These are phyloP conservation scores for Eleusine coracana DNA, from an alignment of 176 grass and related monocot species.

Conservation along the genomic window DNA sequence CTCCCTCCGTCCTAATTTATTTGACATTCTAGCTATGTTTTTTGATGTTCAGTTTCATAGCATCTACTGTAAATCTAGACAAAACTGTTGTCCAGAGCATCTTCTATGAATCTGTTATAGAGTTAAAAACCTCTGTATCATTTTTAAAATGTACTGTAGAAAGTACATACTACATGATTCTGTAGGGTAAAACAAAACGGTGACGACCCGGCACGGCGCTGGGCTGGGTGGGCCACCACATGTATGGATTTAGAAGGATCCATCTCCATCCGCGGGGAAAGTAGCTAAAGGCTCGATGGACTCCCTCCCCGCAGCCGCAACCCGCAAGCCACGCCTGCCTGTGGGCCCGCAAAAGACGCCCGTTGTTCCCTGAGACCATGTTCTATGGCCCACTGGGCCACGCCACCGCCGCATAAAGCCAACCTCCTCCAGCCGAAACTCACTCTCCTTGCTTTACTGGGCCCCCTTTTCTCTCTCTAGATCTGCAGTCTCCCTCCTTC, in stretches of 20 bases:
- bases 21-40: no score
- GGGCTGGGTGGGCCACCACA: slow-evolving; percentile 33
- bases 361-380: slow-evolving; percentile 12
- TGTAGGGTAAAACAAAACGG: no score
- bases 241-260: slow-evolving; percentile 70
- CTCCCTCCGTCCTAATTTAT: no score
- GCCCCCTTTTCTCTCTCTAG: slow-evolving; percentile 4
- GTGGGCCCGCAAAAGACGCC: slow-evolving; percentile 45
- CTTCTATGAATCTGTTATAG: no score
- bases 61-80: no score
- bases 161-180: no score
- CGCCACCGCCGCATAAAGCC: slow-evolving; percentile 66
- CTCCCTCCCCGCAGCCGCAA: slow-evolving; percentile 2
- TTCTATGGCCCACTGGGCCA: slow-evolving; percentile 55
- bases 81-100: no score
- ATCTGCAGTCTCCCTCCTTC: background rate
- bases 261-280: slow-evolving; percentile 72
- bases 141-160: no score
- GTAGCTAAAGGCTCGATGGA: background rate
- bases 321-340: slow-evolving; percentile 32
- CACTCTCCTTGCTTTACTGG: background rate
- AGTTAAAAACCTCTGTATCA: no score
- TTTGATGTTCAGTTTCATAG: no score
- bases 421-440: slow-evolving; percentile 26
- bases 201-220: no score